These are phyloP conservation scores for Lunularia cruciata DNA, from an alignment of 225 moss, liverwort and hornwort genomes.

Conservation along the genomic window DNA sequence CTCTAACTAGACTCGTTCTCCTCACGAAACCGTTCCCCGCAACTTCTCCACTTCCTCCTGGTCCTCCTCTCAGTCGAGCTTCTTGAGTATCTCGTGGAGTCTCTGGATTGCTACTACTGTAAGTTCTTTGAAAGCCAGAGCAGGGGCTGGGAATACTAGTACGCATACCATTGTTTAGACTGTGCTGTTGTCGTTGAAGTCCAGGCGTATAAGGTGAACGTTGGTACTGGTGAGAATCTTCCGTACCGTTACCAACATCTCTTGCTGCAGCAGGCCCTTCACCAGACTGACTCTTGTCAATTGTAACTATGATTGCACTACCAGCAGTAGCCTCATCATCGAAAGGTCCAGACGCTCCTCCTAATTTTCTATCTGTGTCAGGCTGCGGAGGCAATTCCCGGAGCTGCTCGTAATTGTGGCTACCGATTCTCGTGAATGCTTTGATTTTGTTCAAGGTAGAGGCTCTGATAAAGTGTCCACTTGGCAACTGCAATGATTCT, in stretches of 20 bases:
- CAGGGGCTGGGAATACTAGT: neutral
- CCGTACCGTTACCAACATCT: neutral
- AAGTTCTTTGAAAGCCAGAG: neutral
- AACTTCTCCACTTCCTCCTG: neutral
- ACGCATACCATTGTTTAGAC: neutral
- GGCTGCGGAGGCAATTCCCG: neutral
- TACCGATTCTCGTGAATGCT: slow-evolving; percentile 16
- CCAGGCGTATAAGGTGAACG: neutral
- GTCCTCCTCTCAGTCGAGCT: neutral
- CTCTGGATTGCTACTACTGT: neutral
- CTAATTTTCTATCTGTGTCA: slow-evolving; percentile 1
- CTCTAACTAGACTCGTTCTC: neutral
- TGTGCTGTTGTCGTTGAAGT: neutral
- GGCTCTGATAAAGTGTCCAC: neutral
- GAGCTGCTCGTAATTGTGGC: slow-evolving; percentile 31
- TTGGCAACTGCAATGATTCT: neutral
- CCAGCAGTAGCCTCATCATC: neutral
- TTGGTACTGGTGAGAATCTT: neutral
- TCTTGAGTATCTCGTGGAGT: neutral
- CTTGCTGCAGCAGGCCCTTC: no score
- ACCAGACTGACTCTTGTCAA: slow-evolving; percentile 6
- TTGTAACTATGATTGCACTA: no score
- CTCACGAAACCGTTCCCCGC: slow-evolving; percentile 11
- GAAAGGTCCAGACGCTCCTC: slow-evolving; percentile 16
- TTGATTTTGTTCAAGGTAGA: slow-evolving; percentile 24